Conservation (phyloP, 768 basidiomycete species). For the Tricholoma bakamatsutake region DNA sequence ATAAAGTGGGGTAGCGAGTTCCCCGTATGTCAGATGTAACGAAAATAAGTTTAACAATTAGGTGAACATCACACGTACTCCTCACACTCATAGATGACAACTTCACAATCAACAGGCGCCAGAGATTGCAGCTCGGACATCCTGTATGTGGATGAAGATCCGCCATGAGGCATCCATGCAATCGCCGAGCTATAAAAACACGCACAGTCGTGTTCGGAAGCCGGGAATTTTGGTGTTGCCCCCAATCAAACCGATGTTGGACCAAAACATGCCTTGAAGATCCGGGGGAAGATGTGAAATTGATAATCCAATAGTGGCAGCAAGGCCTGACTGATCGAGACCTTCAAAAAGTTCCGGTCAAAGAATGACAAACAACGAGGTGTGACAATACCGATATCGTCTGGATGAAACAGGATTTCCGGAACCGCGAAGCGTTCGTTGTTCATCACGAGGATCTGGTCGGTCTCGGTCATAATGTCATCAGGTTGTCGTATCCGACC, state of each 20-base stretch:
- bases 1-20: constrained; percentile 4
- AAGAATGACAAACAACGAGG: constrained; percentile 7
- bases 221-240: constrained; percentile 75
- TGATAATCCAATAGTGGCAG: constrained; percentile 67
- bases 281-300: constrained; percentile 75
- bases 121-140: constrained; percentile 68
- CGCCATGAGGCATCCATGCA: neutral
- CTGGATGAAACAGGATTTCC: constrained; percentile 87
- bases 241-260: constrained; percentile 86
- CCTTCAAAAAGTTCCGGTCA: constrained; percentile 38
- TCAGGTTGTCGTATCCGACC: constrained; percentile 51
- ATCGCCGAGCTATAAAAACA: constrained; percentile 11
- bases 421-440: constrained; percentile 92
- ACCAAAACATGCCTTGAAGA: constrained; percentile 92
- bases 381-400: constrained; percentile 69
- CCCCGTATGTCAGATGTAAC: constrained; percentile 4
- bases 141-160: constrained; percentile 34
- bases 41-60: constrained; percentile 4
- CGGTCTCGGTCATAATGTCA: constrained; percentile 47
- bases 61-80: constrained; percentile 48
- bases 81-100: constrained; percentile 63
- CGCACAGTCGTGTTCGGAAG: constrained; percentile 74
- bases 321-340: constrained; percentile 74
- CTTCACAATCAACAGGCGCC: constrained; percentile 77
- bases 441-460: constrained; percentile 77